Evolutionary conservation across 768 basidiomycete species (phyloP).

Genomic region (Daedaleopsis nitida): DNA sequence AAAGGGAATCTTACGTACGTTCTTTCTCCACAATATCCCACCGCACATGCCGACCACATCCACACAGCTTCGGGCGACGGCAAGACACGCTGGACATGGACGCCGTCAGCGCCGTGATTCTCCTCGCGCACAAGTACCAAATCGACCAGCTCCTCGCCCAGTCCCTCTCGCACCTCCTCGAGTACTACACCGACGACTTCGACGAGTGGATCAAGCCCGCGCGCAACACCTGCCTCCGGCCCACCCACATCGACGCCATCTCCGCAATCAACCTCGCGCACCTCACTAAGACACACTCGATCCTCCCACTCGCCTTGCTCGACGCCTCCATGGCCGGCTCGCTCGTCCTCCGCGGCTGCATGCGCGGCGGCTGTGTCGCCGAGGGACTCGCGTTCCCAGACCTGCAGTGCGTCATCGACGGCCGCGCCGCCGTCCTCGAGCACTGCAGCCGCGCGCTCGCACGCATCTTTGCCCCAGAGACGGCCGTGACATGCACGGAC

Average conservation of each 20-base stretch:
- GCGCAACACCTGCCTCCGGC: background rate
- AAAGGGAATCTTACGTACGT: background rate
- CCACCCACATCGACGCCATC: background rate
- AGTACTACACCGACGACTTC: slow-evolving; percentile 5
- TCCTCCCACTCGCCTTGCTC: background rate
- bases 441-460: background rate
- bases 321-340: background rate
- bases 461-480: background rate
- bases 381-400: background rate
- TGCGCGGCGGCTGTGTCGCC: background rate
- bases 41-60: background rate
- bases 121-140: slow-evolving; percentile 19
- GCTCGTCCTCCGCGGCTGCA: background rate
- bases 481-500: background rate
- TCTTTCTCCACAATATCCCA: background rate
- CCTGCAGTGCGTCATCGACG: background rate
- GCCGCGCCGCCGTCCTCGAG: background rate
- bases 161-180: slow-evolving; percentile 4
- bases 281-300: background rate
- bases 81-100: background rate
- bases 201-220: background rate
- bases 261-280: background rate
- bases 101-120: slow-evolving; percentile 3
- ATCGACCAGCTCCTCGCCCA: slow-evolving; percentile 4
- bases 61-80: background rate